phyloP scores from a whole-genome alignment of 768 basidiomycete species.

The Russula olivacea region DNA sequence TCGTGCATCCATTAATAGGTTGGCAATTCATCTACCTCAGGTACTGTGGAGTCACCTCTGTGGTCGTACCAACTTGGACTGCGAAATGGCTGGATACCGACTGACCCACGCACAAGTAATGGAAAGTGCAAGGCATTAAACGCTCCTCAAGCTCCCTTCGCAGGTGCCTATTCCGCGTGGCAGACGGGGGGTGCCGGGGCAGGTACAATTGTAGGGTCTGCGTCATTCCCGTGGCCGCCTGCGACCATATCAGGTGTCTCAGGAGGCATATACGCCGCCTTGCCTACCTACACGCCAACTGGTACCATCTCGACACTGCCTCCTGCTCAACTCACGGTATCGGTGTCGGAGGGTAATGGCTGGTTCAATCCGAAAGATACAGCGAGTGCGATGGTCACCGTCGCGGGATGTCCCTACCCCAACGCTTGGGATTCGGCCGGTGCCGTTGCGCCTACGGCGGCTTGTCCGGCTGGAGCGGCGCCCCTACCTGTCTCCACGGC shows the following conservation, averaged over 20 bases:
- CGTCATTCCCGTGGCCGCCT: conserved; percentile 52
- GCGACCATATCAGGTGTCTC: conserved; percentile 43
- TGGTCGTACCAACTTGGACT: conserved; percentile 73
- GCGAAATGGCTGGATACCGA: conserved; percentile 71
- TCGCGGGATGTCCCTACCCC: conserved; percentile 62
- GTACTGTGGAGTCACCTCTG: conserved; percentile 46
- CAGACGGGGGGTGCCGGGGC: conserved; percentile 64
- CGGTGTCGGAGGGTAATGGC: conserved; percentile 41
- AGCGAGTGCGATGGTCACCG: conserved; percentile 47
- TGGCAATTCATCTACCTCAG: conserved; percentile 49
- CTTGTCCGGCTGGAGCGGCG: conserved; percentile 9
- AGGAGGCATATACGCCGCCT: conserved; percentile 31
- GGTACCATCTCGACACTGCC: conserved; percentile 52
- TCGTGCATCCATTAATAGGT: conserved; percentile 34
- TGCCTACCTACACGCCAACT: conserved; percentile 63
- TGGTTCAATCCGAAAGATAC: conserved; percentile 55
- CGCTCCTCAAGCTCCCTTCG: conserved; percentile 30
- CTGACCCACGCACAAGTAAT: conserved; percentile 58
- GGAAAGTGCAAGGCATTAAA: conserved; percentile 62
- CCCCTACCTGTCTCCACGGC: background rate
- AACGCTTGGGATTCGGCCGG: conserved; percentile 42
- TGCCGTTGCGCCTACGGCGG: conserved; percentile 21
- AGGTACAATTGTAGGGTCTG: conserved; percentile 40
- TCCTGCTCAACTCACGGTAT: conserved; percentile 46
- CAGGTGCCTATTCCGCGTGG: conserved; percentile 52